Conservation (phyloP, 352 stramenopile species). For the Phytophthora pseudosyringae region DNA sequence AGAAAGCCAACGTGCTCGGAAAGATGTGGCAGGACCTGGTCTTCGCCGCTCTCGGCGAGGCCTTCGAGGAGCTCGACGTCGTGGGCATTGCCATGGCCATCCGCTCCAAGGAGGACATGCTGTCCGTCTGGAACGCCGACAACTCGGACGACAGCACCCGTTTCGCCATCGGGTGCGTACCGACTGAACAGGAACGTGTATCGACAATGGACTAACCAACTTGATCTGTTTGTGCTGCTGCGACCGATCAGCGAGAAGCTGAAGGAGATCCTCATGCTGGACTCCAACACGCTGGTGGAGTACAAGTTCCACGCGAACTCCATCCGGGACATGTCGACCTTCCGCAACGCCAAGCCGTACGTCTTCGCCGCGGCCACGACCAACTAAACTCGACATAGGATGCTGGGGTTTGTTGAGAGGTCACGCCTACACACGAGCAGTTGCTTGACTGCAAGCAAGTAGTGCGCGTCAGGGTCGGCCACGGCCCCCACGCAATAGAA, state of each 20-base stretch:
- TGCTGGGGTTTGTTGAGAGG: constrained; percentile 12
- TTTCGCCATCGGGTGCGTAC: constrained; percentile 81
- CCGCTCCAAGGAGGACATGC: constrained; percentile 94
- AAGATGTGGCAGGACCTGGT: constrained; percentile 96
- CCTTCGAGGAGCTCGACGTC: constrained; percentile 92
- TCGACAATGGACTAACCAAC: no score
- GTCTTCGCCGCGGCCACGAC: constrained; percentile 79
- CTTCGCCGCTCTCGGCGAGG: constrained; percentile 92
- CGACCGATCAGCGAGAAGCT: constrained; percentile 81
- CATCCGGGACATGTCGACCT: constrained; percentile 94
- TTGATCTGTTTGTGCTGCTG: constrained; percentile 1
- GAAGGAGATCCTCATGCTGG: constrained; percentile 94
- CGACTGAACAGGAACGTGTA: not conserved
- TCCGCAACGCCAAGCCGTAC: constrained; percentile 93
- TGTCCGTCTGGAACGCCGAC: constrained; percentile 95
- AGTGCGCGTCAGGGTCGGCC: constrained; percentile 25
- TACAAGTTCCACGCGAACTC: constrained; percentile 95
- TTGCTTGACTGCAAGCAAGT: constrained; percentile 32
- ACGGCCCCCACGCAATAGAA: constrained; percentile 37
- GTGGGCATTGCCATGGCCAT: constrained; percentile 94
- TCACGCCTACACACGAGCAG: constrained; percentile 23
- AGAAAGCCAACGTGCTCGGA: constrained; percentile 92
- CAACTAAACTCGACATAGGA: constrained; percentile 48
- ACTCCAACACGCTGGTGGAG: constrained; percentile 94
- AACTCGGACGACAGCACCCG: constrained; percentile 90